Base-by-base conservation (phyloP, 345 rosid species). In the Heritiera fomes region DNA sequence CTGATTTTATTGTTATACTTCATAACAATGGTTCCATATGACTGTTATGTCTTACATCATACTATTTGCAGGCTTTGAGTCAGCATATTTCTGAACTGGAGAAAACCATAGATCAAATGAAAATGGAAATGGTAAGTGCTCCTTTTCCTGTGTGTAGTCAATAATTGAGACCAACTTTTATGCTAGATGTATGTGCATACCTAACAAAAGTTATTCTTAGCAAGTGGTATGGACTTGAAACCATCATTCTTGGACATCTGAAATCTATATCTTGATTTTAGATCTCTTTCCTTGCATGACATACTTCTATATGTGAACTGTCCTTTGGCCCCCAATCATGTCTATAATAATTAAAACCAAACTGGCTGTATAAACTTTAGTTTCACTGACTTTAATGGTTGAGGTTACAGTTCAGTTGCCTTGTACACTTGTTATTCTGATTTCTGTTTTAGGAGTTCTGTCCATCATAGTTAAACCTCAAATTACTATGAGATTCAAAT, bases 71-170 rank as follows among this genome's bases (percentile, higher is more conserved):
- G 99, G 98, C 97, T 77, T 97, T 94, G 12, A 91, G 95, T 87
- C 94, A 94, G 88, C 99, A 96, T 87, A 92, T 94, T 47, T 75
- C 94, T 56, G 94, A 92, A 82, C 83, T 96, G 90, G 99, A 92
- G 87, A 82, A 66, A 75, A 88, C 91, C 58, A 96, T 90, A 64
- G 87, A 88, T 84, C 86, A 88, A 85, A 91, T 94, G 98, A 90
- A 85, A 72, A 87, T 81, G 63, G 94, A 96, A 81, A 88, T 94
- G 55, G 99, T 96, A 88, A 87, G 97, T 86, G 78, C 17, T 76
- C 28, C 23, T 76, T 84, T 76, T 55, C 60, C 17, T 60, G 0
- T 60, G 8, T 55, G 8, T 32, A 2, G 47, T 55, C 75, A 46
- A 30, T 20, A 77, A 45, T 32, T 41, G 15, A 55, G 38, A 47